A percentile compares a stretch with the other conserved stretches of the same genome.
These are phyloP conservation scores for Aspergillus egyptiacus DNA, from an alignment of 495 filamentous ascomycete genomes.

Conservation along the genomic window DNA sequence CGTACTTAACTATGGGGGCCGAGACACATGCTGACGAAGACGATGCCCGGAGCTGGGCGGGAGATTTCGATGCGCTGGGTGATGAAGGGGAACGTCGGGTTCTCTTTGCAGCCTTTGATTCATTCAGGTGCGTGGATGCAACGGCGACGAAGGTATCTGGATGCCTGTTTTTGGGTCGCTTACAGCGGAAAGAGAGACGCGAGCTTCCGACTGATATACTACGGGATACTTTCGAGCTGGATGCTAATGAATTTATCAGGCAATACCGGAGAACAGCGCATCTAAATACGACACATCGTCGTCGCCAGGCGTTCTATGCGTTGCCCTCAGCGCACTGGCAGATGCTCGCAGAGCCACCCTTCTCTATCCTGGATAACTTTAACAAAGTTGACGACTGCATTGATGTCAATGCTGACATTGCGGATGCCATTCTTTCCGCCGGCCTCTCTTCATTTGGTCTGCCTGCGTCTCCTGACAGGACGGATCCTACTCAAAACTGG, in stretches of 20 bases:
- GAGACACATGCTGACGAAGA: constrained; percentile 15
- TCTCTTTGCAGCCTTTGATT: constrained; percentile 72
- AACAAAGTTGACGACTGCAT: constrained; percentile 79
- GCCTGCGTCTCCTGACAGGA: constrained; percentile 24
- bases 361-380: constrained; percentile 73
- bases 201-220: too few relatives aligned
- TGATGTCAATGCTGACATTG: constrained; percentile 78
- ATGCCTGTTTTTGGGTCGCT: background rate
- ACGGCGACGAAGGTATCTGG: background rate
- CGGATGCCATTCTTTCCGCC: constrained; percentile 62
- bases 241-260: constrained; percentile 34
- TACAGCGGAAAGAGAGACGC: background rate
- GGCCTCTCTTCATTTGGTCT: constrained; percentile 63
- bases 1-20: too few relatives aligned
- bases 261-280: constrained; percentile 82
- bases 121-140: constrained; percentile 64
- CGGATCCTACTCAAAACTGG: constrained; percentile 49
- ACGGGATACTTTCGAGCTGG: background rate
- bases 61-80: constrained; percentile 54
- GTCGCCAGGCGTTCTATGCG: constrained; percentile 85
- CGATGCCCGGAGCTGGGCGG: constrained; percentile 44
- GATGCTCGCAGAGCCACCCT: constrained; percentile 70
- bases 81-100: constrained; percentile 73
- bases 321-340: constrained; percentile 78
- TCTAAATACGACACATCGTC: constrained; percentile 78